Evolutionary conservation across 2,329 filamentous ascomycete genomes (phyloP).

Genomic region (Colletotrichum sp.): DNA sequence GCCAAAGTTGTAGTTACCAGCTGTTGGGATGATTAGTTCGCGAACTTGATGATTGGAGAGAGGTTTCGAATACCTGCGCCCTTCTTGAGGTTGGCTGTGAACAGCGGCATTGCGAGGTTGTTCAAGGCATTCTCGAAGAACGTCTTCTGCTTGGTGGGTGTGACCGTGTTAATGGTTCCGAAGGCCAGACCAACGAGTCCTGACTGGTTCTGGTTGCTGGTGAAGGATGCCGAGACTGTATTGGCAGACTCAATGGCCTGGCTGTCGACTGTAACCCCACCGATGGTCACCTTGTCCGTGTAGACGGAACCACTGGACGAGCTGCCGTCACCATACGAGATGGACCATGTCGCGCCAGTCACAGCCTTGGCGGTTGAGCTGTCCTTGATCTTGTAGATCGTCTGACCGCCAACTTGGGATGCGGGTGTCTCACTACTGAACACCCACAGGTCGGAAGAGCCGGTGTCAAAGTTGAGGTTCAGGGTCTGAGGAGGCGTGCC

Average conservation of each 20-base stretch:
- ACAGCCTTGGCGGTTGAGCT: conserved; percentile 43
- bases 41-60: neutral
- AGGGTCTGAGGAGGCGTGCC: conserved; percentile 50
- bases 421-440: conserved; percentile 47
- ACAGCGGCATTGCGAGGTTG: conserved; percentile 32
- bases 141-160: conserved; percentile 43
- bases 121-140: conserved; percentile 43
- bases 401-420: conserved; percentile 40
- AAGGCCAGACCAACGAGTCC: conserved; percentile 51
- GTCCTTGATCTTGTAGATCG: conserved; percentile 41
- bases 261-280: conserved; percentile 40
- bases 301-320: conserved; percentile 47
- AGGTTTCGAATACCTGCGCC: conserved; percentile 31
- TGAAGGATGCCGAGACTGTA: conserved; percentile 44
- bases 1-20: conserved; percentile 41
- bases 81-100: conserved; percentile 38
- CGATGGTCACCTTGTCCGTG: conserved; percentile 46
- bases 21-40: neutral
- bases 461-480: conserved; percentile 46
- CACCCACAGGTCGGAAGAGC: conserved; percentile 52
- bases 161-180: conserved; percentile 46
- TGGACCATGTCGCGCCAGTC: conserved; percentile 42
- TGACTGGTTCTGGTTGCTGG: conserved; percentile 39
- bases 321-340: conserved; percentile 49
- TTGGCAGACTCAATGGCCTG: conserved; percentile 50